These are phyloP conservation scores for Balamuthia mandrillaris DNA, from an alignment of 208 protist species.

Conservation along the genomic window DNA sequence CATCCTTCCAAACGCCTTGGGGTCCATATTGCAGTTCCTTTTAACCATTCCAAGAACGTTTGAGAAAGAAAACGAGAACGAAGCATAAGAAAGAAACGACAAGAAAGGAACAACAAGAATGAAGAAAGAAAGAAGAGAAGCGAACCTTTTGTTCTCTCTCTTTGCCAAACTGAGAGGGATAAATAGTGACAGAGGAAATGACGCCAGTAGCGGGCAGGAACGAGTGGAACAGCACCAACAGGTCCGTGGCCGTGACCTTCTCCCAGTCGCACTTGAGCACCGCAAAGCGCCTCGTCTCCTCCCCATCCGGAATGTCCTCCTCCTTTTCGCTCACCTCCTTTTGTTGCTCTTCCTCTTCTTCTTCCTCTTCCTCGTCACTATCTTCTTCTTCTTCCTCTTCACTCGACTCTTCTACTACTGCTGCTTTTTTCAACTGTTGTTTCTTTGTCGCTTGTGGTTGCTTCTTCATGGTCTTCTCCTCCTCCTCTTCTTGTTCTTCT, in stretches of 20 bases:
- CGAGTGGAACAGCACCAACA: conserved; percentile 91
- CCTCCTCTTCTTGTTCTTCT: not conserved
- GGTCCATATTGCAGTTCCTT: conserved; percentile 52
- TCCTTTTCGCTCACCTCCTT: not conserved
- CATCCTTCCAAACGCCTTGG: conserved; percentile 74
- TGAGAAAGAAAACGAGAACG: conserved; percentile 41
- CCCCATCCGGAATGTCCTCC: conserved; percentile 51
- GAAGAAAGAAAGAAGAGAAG: conserved; percentile 36
- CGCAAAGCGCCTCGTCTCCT: conserved; percentile 80
- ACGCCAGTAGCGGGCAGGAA: conserved; percentile 88
- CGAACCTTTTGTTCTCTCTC: conserved; percentile 77
- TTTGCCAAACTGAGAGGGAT: conserved; percentile 91
- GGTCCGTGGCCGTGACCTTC: conserved; percentile 80
- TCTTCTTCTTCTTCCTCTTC: not conserved
- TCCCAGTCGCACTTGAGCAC: conserved; percentile 95
- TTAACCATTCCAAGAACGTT: conserved; percentile 63
- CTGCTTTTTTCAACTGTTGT: not conserved
- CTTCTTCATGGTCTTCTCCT: not conserved
- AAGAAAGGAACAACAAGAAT: conserved; percentile 50
- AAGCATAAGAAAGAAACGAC: not conserved
- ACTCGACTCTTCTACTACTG: not conserved
- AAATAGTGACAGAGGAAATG: conserved; percentile 84
- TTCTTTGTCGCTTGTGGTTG: not conserved
- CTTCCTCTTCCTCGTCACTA: too few relatives aligned
- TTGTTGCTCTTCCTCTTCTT: not conserved